phyloP scores from a whole-genome alignment of 768 basidiomycete species.

The Pisolithus tinctorius region DNA sequence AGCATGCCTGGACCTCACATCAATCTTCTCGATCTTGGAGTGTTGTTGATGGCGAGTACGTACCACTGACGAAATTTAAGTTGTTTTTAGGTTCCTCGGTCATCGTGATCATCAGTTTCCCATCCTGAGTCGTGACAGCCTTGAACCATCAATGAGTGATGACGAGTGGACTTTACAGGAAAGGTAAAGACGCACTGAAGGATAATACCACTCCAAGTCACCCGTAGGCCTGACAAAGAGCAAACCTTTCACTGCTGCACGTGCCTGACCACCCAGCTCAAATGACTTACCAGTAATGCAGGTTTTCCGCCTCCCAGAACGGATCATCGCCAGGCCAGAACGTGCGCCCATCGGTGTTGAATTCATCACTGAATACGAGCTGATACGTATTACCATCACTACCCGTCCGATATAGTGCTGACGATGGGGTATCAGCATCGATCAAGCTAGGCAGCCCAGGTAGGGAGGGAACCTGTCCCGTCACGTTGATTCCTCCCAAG shows the following conservation, averaged over 20 bases:
- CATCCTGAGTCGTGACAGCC: constrained; percentile 68
- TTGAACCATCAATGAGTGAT: constrained; percentile 14
- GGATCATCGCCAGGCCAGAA: constrained; percentile 79
- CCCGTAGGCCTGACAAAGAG: constrained; percentile 44
- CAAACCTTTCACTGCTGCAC: neutral
- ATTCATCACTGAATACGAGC: constrained; percentile 88
- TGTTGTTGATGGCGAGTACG: constrained; percentile 14
- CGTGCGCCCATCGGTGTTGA: constrained; percentile 63
- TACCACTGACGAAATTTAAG: constrained; percentile 79
- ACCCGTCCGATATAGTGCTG: constrained; percentile 51
- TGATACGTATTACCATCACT: constrained; percentile 72
- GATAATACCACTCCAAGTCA: constrained; percentile 83
- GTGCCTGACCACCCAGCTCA: neutral
- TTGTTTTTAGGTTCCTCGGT: constrained; percentile 63
- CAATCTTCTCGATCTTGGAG: neutral
- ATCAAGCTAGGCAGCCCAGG: constrained; percentile 62
- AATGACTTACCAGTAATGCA: constrained; percentile 66
- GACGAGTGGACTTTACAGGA: neutral
- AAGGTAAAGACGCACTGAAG: constrained; percentile 38
- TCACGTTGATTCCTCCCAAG: constrained; percentile 74
- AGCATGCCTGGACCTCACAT: constrained; percentile 47
- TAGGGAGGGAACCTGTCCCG: constrained; percentile 82
- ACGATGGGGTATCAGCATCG: constrained; percentile 67
- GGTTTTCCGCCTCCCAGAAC: constrained; percentile 81
- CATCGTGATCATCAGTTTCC: constrained; percentile 78